Evolutionary conservation across 176 grass and related monocot species (phyloP).

Genomic region (Musa schizocarpa): DNA sequence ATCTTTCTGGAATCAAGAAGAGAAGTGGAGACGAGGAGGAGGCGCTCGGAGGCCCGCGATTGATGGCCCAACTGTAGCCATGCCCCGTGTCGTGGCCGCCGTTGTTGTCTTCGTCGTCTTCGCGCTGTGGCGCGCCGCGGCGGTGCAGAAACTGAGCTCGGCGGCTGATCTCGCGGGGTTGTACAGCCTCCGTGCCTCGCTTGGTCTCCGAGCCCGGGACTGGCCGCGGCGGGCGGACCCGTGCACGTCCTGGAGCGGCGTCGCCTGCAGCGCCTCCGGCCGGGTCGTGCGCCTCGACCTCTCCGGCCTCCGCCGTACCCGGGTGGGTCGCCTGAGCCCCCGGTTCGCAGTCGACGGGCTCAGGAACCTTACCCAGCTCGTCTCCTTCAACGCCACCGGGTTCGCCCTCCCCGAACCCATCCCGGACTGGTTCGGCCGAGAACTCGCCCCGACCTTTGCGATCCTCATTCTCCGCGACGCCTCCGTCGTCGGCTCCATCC

Average conservation of each 20-base stretch:
- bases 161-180: slow-evolving; percentile 35
- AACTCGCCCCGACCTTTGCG: slow-evolving; percentile 35
- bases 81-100: not conserved
- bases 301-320: slow-evolving; percentile 56
- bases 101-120: not conserved
- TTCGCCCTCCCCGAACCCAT: slow-evolving; percentile 66
- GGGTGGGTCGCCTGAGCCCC: slow-evolving; percentile 15
- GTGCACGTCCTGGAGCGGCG: slow-evolving; percentile 51
- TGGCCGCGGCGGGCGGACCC: slow-evolving; percentile 57
- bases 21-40: too few species aligned
- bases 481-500: slow-evolving; percentile 37
- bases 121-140: not conserved
- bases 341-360: slow-evolving; percentile 52
- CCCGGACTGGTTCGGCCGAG: slow-evolving; percentile 57
- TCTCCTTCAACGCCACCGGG: slow-evolving; percentile 56
- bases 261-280: slow-evolving; percentile 43
- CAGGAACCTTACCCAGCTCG: slow-evolving; percentile 36
- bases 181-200: slow-evolving; percentile 53
- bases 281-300: slow-evolving; percentile 46
- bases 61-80: not conserved
- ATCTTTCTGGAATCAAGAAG: too few species aligned
- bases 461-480: slow-evolving; percentile 46
- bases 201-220: slow-evolving; percentile 44
- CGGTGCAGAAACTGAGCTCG: slow-evolving; percentile 9
- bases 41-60: too few species aligned